Evolutionary conservation across 1,284 basidiomycete genomes (phyloP).

Genomic region (Pterulicium gracile): DNA sequence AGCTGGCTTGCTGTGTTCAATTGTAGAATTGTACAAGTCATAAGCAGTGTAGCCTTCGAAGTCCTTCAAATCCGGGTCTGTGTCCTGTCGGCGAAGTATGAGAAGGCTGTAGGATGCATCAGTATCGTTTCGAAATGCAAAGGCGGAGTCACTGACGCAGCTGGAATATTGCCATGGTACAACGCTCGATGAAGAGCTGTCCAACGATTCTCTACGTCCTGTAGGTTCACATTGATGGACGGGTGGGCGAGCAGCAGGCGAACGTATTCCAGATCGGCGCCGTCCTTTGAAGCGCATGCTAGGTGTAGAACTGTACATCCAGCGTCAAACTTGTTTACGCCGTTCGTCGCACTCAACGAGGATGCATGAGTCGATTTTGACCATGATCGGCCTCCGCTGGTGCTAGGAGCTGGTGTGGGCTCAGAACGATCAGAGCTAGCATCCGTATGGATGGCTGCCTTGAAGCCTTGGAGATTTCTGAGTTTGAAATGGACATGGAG

Average conservation of each 20-base stretch:
- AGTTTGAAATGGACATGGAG: conserved; percentile 76
- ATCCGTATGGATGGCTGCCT: conserved; percentile 44
- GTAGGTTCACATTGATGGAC: conserved; percentile 70
- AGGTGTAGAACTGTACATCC: conserved; percentile 83
- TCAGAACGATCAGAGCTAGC: conserved; percentile 19
- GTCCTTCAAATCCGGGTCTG: conserved; percentile 74
- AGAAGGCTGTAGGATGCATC: conserved; percentile 37
- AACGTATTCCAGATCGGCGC: conserved; percentile 70
- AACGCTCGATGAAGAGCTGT: conserved; percentile 88
- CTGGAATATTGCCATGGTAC: conserved; percentile 78
- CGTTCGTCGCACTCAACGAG: conserved; percentile 24
- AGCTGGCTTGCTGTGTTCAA: conserved; percentile 62
- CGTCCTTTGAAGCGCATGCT: conserved; percentile 50
- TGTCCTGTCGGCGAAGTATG: conserved; percentile 66
- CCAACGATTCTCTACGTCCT: conserved; percentile 83
- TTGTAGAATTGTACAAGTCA: conserved; percentile 88
- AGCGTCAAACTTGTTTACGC: conserved; percentile 67
- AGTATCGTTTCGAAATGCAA: conserved; percentile 5
- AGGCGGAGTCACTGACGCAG: conserved; percentile 38
- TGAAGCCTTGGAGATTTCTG: conserved; percentile 73
- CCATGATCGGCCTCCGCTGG: conserved; percentile 58
- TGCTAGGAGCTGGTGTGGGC: conserved; percentile 21
- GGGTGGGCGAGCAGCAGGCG: conserved; percentile 74
- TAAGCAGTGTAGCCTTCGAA: conserved; percentile 87
- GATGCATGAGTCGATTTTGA: conserved; percentile 37